phyloP scores from a whole-genome alignment of 352 stramenopile genomes.

The Phytophthora sp. region DNA sequence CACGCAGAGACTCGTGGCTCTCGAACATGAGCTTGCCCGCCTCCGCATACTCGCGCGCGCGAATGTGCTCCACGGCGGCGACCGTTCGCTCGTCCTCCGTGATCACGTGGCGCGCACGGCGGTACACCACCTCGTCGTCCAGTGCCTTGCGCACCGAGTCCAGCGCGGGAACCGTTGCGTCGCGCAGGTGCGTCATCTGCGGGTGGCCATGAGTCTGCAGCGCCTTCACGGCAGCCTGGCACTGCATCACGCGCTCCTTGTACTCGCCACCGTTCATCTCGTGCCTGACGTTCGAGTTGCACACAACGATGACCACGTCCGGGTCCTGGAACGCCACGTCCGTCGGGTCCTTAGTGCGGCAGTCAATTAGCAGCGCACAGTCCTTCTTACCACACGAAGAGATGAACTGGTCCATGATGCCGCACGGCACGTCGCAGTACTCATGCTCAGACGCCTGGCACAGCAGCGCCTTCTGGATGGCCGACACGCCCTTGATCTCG shows the following conservation, averaged over 20 bases:
- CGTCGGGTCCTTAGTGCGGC: slow-evolving; percentile 81
- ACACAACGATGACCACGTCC: slow-evolving; percentile 86
- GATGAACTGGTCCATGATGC: slow-evolving; percentile 98
- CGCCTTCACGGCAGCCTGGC: slow-evolving; percentile 81
- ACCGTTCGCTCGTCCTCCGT: slow-evolving; percentile 62
- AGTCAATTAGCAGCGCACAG: slow-evolving; percentile 94
- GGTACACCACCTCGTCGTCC: slow-evolving; percentile 74
- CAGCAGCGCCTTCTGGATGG: slow-evolving; percentile 87
- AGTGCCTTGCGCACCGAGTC: slow-evolving; percentile 70
- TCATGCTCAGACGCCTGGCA: slow-evolving; percentile 95
- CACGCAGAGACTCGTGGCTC: slow-evolving; percentile 91
- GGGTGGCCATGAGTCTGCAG: slow-evolving; percentile 75
- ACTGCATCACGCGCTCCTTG: slow-evolving; percentile 90
- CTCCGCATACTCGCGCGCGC: slow-evolving; percentile 73
- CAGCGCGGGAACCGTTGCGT: slow-evolving; percentile 89
- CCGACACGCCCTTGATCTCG: slow-evolving; percentile 48
- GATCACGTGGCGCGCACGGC: slow-evolving; percentile 93
- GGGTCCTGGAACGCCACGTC: slow-evolving; percentile 86
- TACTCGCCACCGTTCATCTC: slow-evolving; percentile 94
- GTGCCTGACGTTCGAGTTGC: slow-evolving; percentile 96
- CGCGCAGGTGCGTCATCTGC: slow-evolving; percentile 82
- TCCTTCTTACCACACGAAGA: slow-evolving; percentile 88
- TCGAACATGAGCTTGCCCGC: slow-evolving; percentile 92
- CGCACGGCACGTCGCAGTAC: slow-evolving; percentile 94
- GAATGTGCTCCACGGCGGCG: slow-evolving; percentile 73